Evolutionary conservation across 208 protist species (phyloP).

Genomic region (Porcisia deanei): DNA sequence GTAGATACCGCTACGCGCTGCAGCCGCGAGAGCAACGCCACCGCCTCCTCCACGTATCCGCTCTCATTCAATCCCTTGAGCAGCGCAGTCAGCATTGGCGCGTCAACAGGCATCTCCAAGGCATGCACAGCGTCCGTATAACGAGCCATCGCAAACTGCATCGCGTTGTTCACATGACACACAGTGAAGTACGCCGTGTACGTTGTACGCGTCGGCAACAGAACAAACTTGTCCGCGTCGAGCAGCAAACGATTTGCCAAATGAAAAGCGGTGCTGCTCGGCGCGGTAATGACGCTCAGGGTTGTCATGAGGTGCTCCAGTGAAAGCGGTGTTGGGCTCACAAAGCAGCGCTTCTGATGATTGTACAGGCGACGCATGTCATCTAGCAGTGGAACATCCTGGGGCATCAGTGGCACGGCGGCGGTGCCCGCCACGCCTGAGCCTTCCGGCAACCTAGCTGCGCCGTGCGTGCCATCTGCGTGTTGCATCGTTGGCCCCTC

Average conservation of each 20-base stretch:
- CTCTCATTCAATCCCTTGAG: conserved; percentile 76
- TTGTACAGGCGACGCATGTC: conserved; percentile 79
- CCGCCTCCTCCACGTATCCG: conserved; percentile 80
- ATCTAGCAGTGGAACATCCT: conserved; percentile 60
- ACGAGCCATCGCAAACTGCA: conserved; percentile 73
- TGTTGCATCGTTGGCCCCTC: conserved; percentile 11
- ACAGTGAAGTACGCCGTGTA: conserved; percentile 84
- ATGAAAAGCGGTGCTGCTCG: conserved; percentile 54
- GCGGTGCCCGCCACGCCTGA: not conserved
- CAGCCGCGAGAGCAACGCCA: conserved; percentile 64
- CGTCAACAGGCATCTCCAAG: conserved; percentile 71
- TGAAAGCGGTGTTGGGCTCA: conserved; percentile 64
- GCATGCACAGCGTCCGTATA: conserved; percentile 63
- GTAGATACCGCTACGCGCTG: conserved; percentile 72
- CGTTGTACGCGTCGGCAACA: conserved; percentile 80
- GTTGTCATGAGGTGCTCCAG: conserved; percentile 83
- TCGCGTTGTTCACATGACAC: conserved; percentile 68
- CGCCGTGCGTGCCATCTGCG: not conserved
- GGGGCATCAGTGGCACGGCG: conserved; percentile 10
- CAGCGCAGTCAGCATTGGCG: conserved; percentile 73
- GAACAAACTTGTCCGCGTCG: conserved; percentile 76
- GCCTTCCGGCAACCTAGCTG: not conserved
- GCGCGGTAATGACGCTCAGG: conserved; percentile 34
- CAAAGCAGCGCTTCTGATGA: conserved; percentile 60
- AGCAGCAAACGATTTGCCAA: conserved; percentile 75